Conservation (phyloP, 1,284 basidiomycete genomes). For the Rhizopogon parksii region DNA sequence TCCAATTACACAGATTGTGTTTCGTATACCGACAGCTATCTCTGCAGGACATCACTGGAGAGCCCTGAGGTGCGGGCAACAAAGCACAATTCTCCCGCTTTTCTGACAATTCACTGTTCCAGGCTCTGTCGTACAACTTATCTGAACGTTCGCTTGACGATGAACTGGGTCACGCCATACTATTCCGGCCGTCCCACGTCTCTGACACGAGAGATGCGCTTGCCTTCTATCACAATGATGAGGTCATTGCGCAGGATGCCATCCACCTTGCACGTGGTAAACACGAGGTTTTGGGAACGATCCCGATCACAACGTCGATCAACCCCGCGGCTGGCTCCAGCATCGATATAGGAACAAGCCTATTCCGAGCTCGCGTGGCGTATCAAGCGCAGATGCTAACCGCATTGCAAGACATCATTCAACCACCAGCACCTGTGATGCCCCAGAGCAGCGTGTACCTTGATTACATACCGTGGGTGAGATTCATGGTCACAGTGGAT, state of each 20-base stretch:
- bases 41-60: conserved; percentile 34
- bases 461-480: conserved; percentile 70
- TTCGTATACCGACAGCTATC: conserved; percentile 51
- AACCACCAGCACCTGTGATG: conserved; percentile 26
- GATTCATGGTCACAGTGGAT: conserved; percentile 63
- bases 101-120: conserved; percentile 14
- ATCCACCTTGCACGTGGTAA: conserved; percentile 40
- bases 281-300: conserved; percentile 27
- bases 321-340: conserved; percentile 24
- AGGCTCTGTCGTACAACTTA: conserved; percentile 34
- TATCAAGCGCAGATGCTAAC: conserved; percentile 37
- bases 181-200: conserved; percentile 32
- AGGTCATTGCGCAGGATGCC: conserved; percentile 40
- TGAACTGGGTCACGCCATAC: conserved; percentile 44
- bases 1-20: conserved; percentile 35
- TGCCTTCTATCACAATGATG: conserved; percentile 36
- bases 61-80: conserved; percentile 38
- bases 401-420: conserved; percentile 34
- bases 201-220: conserved; percentile 14
- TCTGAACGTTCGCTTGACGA: conserved; percentile 43
- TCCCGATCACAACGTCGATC: conserved; percentile 27
- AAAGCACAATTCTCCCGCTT: not conserved
- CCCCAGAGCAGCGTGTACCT: conserved; percentile 42
- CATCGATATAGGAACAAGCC: conserved; percentile 25
- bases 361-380: conserved; percentile 36